Evolutionary conservation across 257 asterid species (phyloP).

Genomic region (Ophiorrhiza pumila): DNA sequence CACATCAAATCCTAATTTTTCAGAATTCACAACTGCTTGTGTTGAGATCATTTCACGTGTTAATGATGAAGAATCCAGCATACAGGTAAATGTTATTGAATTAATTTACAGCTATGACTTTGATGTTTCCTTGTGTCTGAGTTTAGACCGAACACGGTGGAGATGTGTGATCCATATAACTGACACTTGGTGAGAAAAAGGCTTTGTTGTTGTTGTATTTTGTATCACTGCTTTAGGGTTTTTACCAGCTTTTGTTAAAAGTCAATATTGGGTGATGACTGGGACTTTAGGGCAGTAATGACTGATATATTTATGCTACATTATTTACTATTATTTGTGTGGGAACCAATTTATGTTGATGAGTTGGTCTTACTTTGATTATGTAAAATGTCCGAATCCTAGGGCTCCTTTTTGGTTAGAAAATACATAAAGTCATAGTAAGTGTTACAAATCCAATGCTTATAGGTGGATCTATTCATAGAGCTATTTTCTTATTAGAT

Average conservation of each 20-base stretch:
- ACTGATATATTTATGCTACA: not conserved
- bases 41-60: constrained; percentile 86
- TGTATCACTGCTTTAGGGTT: not conserved
- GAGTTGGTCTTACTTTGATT: not conserved
- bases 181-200: no score
- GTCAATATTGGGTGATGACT: not conserved
- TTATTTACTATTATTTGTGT: not conserved
- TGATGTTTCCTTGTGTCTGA: not conserved
- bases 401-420: no score
- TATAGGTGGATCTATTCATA: not conserved
- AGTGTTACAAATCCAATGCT: not conserved
- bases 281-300: not conserved
- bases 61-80: constrained; percentile 93
- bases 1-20: constrained; percentile 62
- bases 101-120: not conserved
- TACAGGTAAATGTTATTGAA: constrained; percentile 57
- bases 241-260: not conserved
- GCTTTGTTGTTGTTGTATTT: no score
- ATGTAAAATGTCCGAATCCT: no score
- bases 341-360: no score
- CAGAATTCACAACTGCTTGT: constrained; percentile 74
- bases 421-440: no score
- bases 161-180: no score
- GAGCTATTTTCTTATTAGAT: no score
- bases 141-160: no score